Conservation (phyloP, 2,329 filamentous ascomycete species). For the Colletotrichum kahawae region DNA sequence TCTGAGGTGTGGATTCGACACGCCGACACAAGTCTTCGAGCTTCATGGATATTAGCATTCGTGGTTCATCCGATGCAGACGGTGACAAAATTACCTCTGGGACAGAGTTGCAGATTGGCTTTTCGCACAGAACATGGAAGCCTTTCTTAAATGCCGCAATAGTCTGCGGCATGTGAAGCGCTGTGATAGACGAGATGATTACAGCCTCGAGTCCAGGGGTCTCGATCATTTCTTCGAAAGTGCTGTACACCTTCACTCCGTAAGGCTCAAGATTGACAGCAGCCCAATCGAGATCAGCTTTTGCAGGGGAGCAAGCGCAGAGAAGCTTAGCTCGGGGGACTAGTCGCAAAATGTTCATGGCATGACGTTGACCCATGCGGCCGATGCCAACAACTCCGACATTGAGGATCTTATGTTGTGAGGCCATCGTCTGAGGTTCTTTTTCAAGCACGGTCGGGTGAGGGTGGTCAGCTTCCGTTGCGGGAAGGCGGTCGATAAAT, state of each 20-base stretch:
- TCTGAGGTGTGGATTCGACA: constrained; percentile 42
- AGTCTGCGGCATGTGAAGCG: constrained; percentile 62
- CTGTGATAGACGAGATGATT: constrained; percentile 46
- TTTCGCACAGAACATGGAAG: constrained; percentile 64
- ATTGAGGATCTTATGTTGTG: constrained; percentile 34
- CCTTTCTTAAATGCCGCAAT: constrained; percentile 59
- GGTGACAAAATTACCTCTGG: constrained; percentile 50
- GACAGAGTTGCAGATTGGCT: constrained; percentile 61
- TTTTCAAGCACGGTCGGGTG: background rate
- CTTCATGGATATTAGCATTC: background rate
- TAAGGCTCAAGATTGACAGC: constrained; percentile 44
- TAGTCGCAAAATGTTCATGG: constrained; percentile 48
- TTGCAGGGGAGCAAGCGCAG: constrained; percentile 51
- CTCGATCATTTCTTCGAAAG: constrained; percentile 52
- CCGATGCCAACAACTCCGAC: constrained; percentile 54
- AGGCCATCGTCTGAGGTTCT: background rate
- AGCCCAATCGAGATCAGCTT: constrained; percentile 48
- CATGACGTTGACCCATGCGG: constrained; percentile 58
- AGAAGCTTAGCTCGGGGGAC: constrained; percentile 52
- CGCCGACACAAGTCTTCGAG: background rate
- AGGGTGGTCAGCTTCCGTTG: background rate
- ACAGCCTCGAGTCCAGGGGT: constrained; percentile 42
- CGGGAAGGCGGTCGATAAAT: background rate
- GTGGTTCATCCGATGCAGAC: background rate
- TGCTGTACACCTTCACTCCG: constrained; percentile 46